Evolutionary conservation across 2,329 filamentous ascomycete species (phyloP).

Genomic region (Exophiala lecanii-corni): DNA sequence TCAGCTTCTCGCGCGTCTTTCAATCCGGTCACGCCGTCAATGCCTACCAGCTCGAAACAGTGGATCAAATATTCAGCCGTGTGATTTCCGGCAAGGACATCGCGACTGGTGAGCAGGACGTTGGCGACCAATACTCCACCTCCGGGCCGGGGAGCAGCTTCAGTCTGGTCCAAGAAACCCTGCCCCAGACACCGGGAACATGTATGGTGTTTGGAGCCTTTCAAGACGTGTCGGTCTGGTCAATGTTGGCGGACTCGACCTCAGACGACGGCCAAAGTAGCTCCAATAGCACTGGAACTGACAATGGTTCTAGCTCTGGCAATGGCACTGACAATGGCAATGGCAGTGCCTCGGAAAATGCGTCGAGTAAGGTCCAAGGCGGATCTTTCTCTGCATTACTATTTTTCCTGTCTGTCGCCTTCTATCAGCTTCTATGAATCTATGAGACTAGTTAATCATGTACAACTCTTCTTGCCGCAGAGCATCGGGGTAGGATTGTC

Average conservation of each 20-base stretch:
- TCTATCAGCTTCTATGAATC: too few relatives aligned
- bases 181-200: not conserved
- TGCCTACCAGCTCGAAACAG: conserved; percentile 52
- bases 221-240: not conserved
- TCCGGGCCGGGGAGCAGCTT: conserved; percentile 4
- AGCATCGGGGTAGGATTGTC: too few relatives aligned
- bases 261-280: not conserved
- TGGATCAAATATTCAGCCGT: conserved; percentile 52
- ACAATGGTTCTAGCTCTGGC: not conserved
- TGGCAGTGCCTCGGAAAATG: too few relatives aligned
- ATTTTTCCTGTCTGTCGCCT: too few relatives aligned
- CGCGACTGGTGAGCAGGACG: conserved; percentile 48
- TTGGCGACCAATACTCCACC: conserved; percentile 36
- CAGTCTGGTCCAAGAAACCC: not conserved
- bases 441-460: too few relatives aligned
- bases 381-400: too few relatives aligned
- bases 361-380: too few relatives aligned
- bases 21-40: conserved; percentile 48
- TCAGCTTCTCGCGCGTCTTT: conserved; percentile 47
- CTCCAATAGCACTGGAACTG: not conserved
- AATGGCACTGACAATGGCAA: not conserved
- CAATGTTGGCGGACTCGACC: not conserved
- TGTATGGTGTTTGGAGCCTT: conserved; percentile 5
- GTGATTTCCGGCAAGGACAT: conserved; percentile 50
- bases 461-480: too few relatives aligned